These are phyloP conservation scores for Polyrhizophydium stewartii DNA, from an alignment of 371 early-diverging fungal species.

Conservation along the genomic window DNA sequence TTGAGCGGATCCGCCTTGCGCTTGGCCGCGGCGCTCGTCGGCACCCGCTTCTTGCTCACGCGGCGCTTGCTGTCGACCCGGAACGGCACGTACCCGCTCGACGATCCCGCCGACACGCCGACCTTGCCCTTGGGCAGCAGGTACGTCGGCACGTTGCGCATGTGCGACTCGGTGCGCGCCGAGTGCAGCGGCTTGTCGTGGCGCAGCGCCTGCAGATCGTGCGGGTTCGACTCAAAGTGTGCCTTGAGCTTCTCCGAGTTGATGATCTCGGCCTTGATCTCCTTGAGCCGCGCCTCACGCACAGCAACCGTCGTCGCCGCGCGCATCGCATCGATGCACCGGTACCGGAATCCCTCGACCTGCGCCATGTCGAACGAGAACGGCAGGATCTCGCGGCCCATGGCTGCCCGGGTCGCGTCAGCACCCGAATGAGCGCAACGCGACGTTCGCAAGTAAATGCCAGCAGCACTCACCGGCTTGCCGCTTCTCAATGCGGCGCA, in stretches of 20 bases:
- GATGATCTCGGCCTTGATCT: slow-evolving; percentile 86
- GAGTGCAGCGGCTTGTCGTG: slow-evolving; percentile 89
- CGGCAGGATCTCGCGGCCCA: slow-evolving; percentile 62
- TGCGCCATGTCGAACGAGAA: slow-evolving; percentile 86
- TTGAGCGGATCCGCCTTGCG: slow-evolving; percentile 3
- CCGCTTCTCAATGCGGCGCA: slow-evolving; percentile 66
- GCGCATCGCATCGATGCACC: slow-evolving; percentile 82
- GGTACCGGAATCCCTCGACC: slow-evolving; percentile 87
- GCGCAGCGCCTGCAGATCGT: slow-evolving; percentile 84
- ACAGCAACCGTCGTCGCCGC: slow-evolving; percentile 72
- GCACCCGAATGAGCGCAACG: not conserved
- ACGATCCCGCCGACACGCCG: slow-evolving; percentile 15
- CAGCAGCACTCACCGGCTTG: slow-evolving; percentile 44
- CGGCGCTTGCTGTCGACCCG: slow-evolving; percentile 27
- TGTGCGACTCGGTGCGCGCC: slow-evolving; percentile 71
- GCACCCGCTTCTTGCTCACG: not conserved
- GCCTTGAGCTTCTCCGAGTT: slow-evolving; percentile 91
- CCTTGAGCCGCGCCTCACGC: slow-evolving; percentile 87
- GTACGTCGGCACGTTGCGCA: slow-evolving; percentile 92
- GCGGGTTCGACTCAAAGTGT: slow-evolving; percentile 95
- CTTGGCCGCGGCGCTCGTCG: not conserved
- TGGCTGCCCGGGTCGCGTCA: slow-evolving; percentile 9
- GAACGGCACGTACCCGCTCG: slow-evolving; percentile 37
- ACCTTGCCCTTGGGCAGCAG: slow-evolving; percentile 49
- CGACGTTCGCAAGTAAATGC: not conserved